Evolutionary conservation across 2,329 filamentous ascomycete genomes (phyloP).

Genomic region (Nectriaceae sp.): DNA sequence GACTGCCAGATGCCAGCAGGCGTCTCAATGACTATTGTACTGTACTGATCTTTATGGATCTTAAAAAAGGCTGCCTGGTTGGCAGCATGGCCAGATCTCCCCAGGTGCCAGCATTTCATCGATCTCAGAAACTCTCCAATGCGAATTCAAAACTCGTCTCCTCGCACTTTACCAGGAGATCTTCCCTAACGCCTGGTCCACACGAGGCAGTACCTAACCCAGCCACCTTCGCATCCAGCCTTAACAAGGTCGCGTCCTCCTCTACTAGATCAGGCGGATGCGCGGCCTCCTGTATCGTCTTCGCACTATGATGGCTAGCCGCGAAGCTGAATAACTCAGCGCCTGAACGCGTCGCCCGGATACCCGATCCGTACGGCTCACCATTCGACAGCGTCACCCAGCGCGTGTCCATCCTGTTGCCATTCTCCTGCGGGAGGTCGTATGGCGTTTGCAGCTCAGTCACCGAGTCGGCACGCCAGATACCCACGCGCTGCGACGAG

Average conservation of each 20-base stretch:
- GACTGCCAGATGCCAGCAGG: too few relatives aligned
- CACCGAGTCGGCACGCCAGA: conserved; percentile 44
- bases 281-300: conserved; percentile 56
- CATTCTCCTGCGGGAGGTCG: conserved; percentile 69
- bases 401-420: conserved; percentile 61
- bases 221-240: conserved; percentile 48
- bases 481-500: conserved; percentile 53
- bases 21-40: too few relatives aligned
- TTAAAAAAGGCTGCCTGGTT: too few relatives aligned
- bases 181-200: conserved; percentile 48
- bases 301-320: conserved; percentile 53
- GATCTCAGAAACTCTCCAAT: conserved; percentile 35
- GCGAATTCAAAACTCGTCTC: conserved; percentile 45
- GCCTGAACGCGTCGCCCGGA: conserved; percentile 22
- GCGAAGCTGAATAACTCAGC: conserved; percentile 51
- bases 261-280: conserved; percentile 65
- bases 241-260: conserved; percentile 46
- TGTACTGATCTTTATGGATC: too few relatives aligned
- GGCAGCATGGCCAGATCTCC: too few relatives aligned
- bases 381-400: conserved; percentile 49
- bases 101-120: too few relatives aligned
- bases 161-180: conserved; percentile 43
- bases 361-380: conserved; percentile 12
- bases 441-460: conserved; percentile 58
- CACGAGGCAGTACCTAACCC: conserved; percentile 53